These are phyloP conservation scores for Penicillium sp. DNA, from an alignment of 2,329 filamentous ascomycete genomes.

Conservation along the genomic window DNA sequence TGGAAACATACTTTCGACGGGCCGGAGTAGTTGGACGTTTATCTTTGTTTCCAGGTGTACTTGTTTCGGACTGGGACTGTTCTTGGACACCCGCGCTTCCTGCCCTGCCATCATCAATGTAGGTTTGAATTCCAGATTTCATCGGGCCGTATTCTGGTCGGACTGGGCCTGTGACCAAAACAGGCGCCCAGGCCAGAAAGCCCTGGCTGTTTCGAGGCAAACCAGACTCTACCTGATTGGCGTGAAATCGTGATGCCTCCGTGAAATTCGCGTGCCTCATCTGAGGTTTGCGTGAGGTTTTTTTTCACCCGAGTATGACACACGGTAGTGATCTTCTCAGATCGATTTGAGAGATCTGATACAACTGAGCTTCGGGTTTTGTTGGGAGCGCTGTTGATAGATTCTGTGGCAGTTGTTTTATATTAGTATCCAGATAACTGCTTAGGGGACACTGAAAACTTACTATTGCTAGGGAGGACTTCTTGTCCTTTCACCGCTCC, in stretches of 20 bases:
- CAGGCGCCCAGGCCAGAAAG: too few relatives aligned
- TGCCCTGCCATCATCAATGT: not conserved
- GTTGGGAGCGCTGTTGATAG: too few relatives aligned
- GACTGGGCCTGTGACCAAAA: too few relatives aligned
- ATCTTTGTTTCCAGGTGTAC: not conserved
- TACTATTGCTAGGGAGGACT: not conserved
- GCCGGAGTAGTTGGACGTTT: not conserved
- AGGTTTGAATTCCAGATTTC: too few relatives aligned
- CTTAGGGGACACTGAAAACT: not conserved
- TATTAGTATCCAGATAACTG: not conserved
- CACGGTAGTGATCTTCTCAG: not conserved
- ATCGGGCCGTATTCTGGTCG: too few relatives aligned
- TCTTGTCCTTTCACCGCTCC: not conserved
- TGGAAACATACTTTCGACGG: not conserved
- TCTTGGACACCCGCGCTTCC: not conserved
- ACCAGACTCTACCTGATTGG: too few relatives aligned
- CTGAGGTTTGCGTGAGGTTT: too few relatives aligned
- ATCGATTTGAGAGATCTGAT: not conserved
- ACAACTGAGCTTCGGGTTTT: not conserved
- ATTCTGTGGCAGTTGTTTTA: not conserved
- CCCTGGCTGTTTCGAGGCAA: not conserved
- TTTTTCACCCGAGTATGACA: not conserved
- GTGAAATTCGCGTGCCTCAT: not conserved
- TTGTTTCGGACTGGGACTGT: not conserved
- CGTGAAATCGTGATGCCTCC: not conserved